Percentiles rank a stretch among this genome's conserved stretches.
Evolutionary conservation across 2,329 filamentous ascomycete species (phyloP).

Genomic region (Cryphonectria radicalis): DNA sequence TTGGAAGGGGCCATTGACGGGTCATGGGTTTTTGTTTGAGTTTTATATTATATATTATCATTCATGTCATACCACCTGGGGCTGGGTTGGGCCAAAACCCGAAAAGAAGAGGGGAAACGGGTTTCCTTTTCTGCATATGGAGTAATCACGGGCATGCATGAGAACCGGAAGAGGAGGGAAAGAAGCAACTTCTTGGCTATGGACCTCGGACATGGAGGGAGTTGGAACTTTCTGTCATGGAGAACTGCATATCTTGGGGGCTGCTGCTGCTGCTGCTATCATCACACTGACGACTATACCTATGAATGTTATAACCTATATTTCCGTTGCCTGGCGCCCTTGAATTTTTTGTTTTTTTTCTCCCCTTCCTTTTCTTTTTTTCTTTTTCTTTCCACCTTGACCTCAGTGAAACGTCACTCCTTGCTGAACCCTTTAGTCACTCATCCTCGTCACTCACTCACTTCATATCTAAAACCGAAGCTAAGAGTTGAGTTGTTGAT

Average conservation of each 20-base stretch:
- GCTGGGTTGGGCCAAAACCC: background rate
- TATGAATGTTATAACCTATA: background rate
- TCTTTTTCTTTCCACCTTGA: too few species aligned
- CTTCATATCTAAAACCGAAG: too few species aligned
- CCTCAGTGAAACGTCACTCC: too few species aligned
- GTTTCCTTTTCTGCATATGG: constrained; percentile 11
- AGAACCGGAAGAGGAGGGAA: background rate
- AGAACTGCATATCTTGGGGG: background rate
- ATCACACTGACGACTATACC: background rate
- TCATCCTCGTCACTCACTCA: too few species aligned
- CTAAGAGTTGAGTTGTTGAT: too few species aligned
- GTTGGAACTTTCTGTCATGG: background rate
- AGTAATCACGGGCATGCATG: constrained; percentile 4
- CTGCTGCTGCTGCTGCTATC: too few species aligned
- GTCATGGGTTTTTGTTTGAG: background rate
- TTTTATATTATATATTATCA: background rate
- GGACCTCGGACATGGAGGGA: background rate
- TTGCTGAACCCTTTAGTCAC: too few species aligned
- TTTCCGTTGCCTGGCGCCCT: background rate
- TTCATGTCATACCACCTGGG: background rate
- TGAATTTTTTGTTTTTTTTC: too few species aligned
- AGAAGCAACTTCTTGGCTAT: background rate
- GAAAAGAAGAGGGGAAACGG: background rate
- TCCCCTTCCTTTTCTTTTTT: too few species aligned
- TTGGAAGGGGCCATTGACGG: too few species aligned